Percentiles rank a stretch among this genome's conserved stretches.
Evolutionary conservation across 768 basidiomycete species (phyloP).

Genomic region (Cubamyces sp.): DNA sequence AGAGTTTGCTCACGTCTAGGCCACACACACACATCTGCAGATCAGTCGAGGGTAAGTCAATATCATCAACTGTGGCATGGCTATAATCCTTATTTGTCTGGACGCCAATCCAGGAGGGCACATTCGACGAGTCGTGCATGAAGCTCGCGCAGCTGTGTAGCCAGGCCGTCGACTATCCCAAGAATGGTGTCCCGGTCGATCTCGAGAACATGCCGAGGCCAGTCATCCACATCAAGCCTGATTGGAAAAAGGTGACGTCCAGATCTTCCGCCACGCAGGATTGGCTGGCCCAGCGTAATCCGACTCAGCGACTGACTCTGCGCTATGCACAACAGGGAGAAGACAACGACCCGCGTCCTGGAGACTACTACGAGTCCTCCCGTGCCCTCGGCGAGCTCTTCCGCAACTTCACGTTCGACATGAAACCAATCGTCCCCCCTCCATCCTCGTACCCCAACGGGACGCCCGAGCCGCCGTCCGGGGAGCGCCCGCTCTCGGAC

Average conservation of each 20-base stretch:
- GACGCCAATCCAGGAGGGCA: slow-evolving; percentile 52
- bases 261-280: too few species aligned
- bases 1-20: too few species aligned
- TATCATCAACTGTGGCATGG: neutral
- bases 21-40: slow-evolving; percentile 37
- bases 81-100: neutral
- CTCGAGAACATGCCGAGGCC: slow-evolving; percentile 49
- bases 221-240: slow-evolving; percentile 72
- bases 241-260: slow-evolving; percentile 60
- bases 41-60: slow-evolving; percentile 64
- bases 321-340: slow-evolving; percentile 16
- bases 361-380: slow-evolving; percentile 71
- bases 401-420: slow-evolving; percentile 49
- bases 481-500: slow-evolving; percentile 26
- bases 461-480: slow-evolving; percentile 3
- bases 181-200: slow-evolving; percentile 70
- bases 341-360: slow-evolving; percentile 45
- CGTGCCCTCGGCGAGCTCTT: slow-evolving; percentile 74
- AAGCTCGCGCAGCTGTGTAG: slow-evolving; percentile 61
- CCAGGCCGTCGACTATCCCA: slow-evolving; percentile 80
- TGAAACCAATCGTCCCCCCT: slow-evolving; percentile 32
- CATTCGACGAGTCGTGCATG: slow-evolving; percentile 58
- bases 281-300: neutral
- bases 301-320: neutral
- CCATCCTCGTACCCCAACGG: slow-evolving; percentile 13